Evolutionary conservation across 139 green algal genomes (phyloP), one percentile per base, ranked within the genome.

Genomic region (Coccomyxa sp.): DNA sequence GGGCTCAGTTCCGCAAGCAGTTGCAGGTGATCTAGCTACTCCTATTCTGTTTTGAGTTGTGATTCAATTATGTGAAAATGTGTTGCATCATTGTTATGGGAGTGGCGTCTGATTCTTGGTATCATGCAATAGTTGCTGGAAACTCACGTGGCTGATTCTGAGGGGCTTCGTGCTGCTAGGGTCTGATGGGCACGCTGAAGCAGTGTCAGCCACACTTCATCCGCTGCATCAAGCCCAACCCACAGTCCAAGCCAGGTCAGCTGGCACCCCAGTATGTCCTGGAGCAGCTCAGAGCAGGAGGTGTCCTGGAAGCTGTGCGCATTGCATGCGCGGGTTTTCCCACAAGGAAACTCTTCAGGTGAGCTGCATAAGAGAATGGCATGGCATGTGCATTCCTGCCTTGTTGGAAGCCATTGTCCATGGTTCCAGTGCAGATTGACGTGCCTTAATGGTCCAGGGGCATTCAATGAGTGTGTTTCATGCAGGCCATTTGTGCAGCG

Each of bases 201-300:
- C 83, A 88, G 77, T 93, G 90, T 79, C 87, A 91, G 84, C 90
- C 90, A 0, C 88, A 92, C 86, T 93, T 95, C 86, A 90, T 91
- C 31, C 93, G 91, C 58, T 92, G 89, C 68, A 96, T 99, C 86
- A 99, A 99, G 91, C 96, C 96, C 79, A 99, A 99, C 86, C 83
- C 89, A 10, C 71, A 88, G 80, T 92, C 92, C 13, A 38, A 75
- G 51, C 92, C 96, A 7, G 89, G 90, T 58, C 86, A 51, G 21
- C 94, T 98, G 83, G 88, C 93, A n/a, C 89, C 87, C 0, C 58
- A 84, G 15, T 94, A 96, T 81, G 93, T 95, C 57, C 89, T 99
- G 85, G 93, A 98, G 76, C 96, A 99, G 92, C 94, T 99, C 83
- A 84, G 96, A 38, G 98, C 95, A 75, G 96, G 96, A 32, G 96